Base-by-base conservation (phyloP, 139 green algal species). In the Chlorokybus atmophyticus region DNA sequence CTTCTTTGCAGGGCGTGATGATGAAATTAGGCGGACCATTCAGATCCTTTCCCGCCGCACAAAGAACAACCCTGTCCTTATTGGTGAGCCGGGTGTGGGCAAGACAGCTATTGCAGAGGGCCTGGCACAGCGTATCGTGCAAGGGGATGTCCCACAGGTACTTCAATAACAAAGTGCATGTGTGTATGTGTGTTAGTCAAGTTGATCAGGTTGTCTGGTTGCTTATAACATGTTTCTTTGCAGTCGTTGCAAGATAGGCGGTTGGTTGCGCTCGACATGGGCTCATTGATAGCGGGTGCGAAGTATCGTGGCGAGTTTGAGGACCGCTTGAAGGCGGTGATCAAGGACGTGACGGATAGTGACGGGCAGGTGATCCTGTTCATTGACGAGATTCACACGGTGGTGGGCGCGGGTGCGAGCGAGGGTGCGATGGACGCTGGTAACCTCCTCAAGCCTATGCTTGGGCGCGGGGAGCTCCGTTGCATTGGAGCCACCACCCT, bases 261-360 rank as follows among this genome's bases (percentile, higher is more conserved):
- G 59, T 32, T 70, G 29, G 63, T 70, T 32, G 68, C 83, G 0
- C 75, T 98, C 56, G 90, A 98, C 75, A 90, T 98, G 71, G 90
- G 90, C 2, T 48, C 85, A 7, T 79, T 98, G 10, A 90, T 98
- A 30, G 90, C 90, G 23, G 88, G 89, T 21, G 90, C 90, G 29
- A 98, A 97, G 79, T 98, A 90, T 76, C 77, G 90, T 1, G 90
- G 90, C 19, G 90, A 98, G 77, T 98, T 98, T 74, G 90, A 98
- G 78, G 90, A 98, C 71, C 70, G 90, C 2, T 79, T 98, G 28
- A 98, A 98, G 77, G 78, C 63, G 28, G 65, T 80, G 52, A 62
- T 80, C 21, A 77, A 80, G 49, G 73, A 80, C 55, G 73, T 77
- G 2, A 60, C 54, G 0, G 67, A 78, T 40, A 57, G 38, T 25